Base-by-base conservation (phyloP, 2,329 filamentous ascomycete species). In the Didymella pinodella region DNA sequence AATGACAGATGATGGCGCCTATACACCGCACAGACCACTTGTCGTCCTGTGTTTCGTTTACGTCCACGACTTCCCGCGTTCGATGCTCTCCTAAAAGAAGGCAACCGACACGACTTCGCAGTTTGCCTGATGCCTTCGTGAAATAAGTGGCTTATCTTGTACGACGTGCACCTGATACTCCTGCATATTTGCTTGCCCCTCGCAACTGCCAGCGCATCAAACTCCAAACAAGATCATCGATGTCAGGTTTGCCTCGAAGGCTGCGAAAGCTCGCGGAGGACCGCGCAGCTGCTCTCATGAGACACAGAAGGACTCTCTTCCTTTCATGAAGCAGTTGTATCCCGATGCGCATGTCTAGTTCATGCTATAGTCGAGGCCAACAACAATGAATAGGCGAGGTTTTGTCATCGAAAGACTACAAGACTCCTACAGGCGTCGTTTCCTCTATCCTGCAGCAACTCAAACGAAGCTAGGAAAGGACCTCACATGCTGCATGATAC, bases 31-130 rank as follows among this genome's bases (percentile, higher is more conserved):
- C 29, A 20, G 43, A 36, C 57, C 46, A 16, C 44, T 7, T 11
- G 29, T 18, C 47, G 53, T 41, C 44, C 45, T 32, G 40, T 34
- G 51, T 26, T 41, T 31, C 29, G 11, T 43, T 38, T 26, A 36
- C 38, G 18, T 36, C 10, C 26, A 46, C 29, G 25, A 48, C 47
- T 25, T 45, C 34, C 55, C 38, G 51, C 34, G 51, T 52, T 48
- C 46, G 44, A 55, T 38, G 47, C 55, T 51, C 40, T 53, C 38
- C 45, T 26, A 45, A 54, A 48, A 54, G 48, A 25, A 60, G 59
- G 59, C 65, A 66, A 57, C 57, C 53, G 51, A 54, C 44, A 22
- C 48, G 40, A 46, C 6, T 60, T 32, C 44, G 31, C 7, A 44
- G 12, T 40, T 51, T 41, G 59, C 54, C 54, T 56, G 46, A 54